phyloP scores from a whole-genome alignment of 345 rosid species.

The Citrus inodora region DNA sequence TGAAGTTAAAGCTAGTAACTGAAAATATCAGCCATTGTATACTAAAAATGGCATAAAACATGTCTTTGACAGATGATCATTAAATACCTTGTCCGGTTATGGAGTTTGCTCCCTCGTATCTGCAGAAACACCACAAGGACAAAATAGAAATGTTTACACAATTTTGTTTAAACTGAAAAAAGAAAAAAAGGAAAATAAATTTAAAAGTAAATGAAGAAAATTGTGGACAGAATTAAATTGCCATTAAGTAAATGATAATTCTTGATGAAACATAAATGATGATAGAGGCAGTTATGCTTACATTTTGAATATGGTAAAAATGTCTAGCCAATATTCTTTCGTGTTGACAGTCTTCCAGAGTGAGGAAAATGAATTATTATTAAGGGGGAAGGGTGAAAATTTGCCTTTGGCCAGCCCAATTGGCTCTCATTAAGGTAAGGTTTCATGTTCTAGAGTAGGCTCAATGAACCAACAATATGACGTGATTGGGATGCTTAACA shows the following conservation, averaged over 20 bases:
- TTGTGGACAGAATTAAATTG: background rate
- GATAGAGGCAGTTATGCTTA: background rate
- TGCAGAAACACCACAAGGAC: constrained; percentile 26
- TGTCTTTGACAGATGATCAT: constrained; percentile 6
- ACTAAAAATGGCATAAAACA: background rate
- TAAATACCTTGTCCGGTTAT: constrained; percentile 83
- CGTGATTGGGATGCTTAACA: constrained; percentile 1
- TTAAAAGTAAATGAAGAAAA: background rate
- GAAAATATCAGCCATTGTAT: background rate
- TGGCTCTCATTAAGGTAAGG: background rate
- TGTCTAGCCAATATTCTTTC: background rate
- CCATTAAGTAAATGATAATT: background rate
- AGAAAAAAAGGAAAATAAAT: background rate
- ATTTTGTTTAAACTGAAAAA: background rate
- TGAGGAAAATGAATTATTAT: background rate
- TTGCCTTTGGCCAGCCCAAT: background rate
- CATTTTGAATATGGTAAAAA: background rate
- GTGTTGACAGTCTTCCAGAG: background rate
- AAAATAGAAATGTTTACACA: constrained; percentile 2
- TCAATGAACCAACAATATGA: background rate
- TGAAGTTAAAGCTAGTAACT: background rate
- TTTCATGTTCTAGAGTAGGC: background rate
- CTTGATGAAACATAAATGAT: background rate
- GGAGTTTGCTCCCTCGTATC: constrained; percentile 98
- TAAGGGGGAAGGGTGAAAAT: background rate